Evolutionary conservation across 2,329 filamentous ascomycete genomes (phyloP), one percentile per base, ranked within the genome.

Genomic region (Aspergillus hortae): DNA sequence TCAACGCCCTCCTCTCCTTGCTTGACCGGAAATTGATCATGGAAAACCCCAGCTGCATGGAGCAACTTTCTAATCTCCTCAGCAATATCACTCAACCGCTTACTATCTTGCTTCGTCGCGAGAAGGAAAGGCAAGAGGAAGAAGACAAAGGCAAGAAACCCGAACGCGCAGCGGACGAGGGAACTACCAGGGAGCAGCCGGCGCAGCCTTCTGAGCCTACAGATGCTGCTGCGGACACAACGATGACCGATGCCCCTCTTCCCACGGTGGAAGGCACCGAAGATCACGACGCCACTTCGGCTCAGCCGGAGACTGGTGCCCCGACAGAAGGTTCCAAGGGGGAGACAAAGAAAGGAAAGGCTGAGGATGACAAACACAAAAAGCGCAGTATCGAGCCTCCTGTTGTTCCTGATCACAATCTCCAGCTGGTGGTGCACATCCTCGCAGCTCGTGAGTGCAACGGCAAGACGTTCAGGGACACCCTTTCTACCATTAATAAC

Each of bases 401-500:
- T 0, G 80, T 92, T 42, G 87, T 99, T 49, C 92, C 94, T 4
- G 85, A 92, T 27, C 83, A 91, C 66, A 96, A 97, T 67, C 81
- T 99, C 51, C 89, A 89, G 53, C 79, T 97, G 52, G 91, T 99
- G n/a, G 89, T 97, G 61, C 94, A 94, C 68, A 96, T 99, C 52
- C 89, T 99, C 59, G 90, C 95, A 41, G 92, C 92, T 56, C 88
- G 92, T 45, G 94, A 99, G 71, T 99, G 94, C 74, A 96, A 90
- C 66, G 92, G 90, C 57, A 96, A 96, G 78, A 97, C 94, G 0
- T 99, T 99, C 80, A 89, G 94, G 67, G 95, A 97, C 71, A 97
- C 94, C 0, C 82, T 99, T 49, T 94, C 92, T 14, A 95, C 95
- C n/a, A 96, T 99, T 77, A 97, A 96, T 76, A 96, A 97, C 65